Conservation (phyloP, 2,329 filamentous ascomycete species). For the Ceratocystis cacaofunesta region DNA sequence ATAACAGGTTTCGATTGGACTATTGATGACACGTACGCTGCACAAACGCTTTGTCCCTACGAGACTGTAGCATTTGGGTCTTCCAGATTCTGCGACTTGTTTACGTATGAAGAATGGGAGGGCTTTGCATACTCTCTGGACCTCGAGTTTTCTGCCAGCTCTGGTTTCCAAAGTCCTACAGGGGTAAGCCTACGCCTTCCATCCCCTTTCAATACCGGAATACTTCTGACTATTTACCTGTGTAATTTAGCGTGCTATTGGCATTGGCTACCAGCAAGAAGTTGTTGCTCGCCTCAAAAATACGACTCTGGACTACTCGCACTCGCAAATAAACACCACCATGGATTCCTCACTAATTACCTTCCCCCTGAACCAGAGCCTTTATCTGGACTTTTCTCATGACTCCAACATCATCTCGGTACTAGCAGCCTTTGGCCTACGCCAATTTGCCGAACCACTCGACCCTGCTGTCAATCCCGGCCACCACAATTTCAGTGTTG, state of each 20-base stretch:
- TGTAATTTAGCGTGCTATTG: conserved; percentile 43
- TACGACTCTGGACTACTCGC: conserved; percentile 44
- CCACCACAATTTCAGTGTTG: conserved; percentile 47
- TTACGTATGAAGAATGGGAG: conserved; percentile 61
- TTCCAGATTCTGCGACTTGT: conserved; percentile 58
- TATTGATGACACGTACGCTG: conserved; percentile 46
- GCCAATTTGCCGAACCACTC: conserved; percentile 49
- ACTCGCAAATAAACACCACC: conserved; percentile 52
- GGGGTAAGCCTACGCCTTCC: conserved; percentile 31
- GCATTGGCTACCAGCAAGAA: conserved; percentile 59
- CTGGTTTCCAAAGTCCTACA: conserved; percentile 48
- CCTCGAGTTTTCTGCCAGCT: conserved; percentile 46
- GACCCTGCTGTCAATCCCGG: conserved; percentile 40
- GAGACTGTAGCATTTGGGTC: conserved; percentile 65
- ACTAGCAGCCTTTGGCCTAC: conserved; percentile 56
- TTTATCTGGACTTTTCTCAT: conserved; percentile 68
- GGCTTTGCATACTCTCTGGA: conserved; percentile 59
- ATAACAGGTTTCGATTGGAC: conserved; percentile 49
- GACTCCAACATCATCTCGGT: conserved; percentile 60
- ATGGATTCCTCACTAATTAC: conserved; percentile 52
- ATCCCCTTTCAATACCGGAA: not conserved
- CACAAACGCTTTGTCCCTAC: conserved; percentile 60
- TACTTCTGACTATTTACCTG: conserved; percentile 20
- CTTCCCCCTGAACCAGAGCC: conserved; percentile 56
- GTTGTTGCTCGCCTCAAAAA: conserved; percentile 55